These are phyloP conservation scores for Komagataella pastoris DNA, from an alignment of 805 yeast species.

Conservation along the genomic window DNA sequence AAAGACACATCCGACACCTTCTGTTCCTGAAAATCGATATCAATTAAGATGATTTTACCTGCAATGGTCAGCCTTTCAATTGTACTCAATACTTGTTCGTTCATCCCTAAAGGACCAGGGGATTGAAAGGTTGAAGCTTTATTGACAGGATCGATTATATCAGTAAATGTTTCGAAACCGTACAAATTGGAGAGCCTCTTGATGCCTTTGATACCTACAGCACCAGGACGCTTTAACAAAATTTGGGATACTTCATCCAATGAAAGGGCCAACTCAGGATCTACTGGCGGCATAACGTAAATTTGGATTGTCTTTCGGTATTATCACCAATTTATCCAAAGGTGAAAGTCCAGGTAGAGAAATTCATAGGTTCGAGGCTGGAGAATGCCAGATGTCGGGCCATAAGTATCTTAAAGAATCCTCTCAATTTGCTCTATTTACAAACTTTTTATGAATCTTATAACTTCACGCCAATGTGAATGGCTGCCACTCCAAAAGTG, in stretches of 20 bases:
- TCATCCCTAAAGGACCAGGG: neutral
- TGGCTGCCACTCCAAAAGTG: constrained; percentile 91
- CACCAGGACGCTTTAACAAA: constrained; percentile 20
- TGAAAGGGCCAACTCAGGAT: constrained; percentile 19
- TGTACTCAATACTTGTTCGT: constrained; percentile 5
- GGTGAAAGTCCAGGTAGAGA: too few species aligned
- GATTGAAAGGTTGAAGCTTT: neutral
- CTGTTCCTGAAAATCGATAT: constrained; percentile 18
- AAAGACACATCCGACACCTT: constrained; percentile 15
- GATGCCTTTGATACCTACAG: constrained; percentile 18
- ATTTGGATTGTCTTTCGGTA: neutral
- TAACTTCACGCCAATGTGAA: constrained; percentile 88
- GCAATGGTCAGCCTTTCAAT: constrained; percentile 18
- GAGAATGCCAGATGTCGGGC: neutral
- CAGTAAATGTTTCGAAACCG: constrained; percentile 22
- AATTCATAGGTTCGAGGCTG: neutral
- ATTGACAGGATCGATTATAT: constrained; percentile 4
- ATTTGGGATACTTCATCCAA: constrained; percentile 18
- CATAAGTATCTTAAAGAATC: too few species aligned
- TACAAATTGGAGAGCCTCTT: constrained; percentile 20
- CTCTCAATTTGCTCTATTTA: neutral
- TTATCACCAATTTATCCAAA: too few species aligned
- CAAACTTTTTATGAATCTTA: constrained; percentile 14
- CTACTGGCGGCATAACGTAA: constrained; percentile 16
- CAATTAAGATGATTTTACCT: constrained; percentile 21